These are phyloP conservation scores for Rhododendron vialii DNA, from an alignment of 148 eudicot species.

Conservation along the genomic window DNA sequence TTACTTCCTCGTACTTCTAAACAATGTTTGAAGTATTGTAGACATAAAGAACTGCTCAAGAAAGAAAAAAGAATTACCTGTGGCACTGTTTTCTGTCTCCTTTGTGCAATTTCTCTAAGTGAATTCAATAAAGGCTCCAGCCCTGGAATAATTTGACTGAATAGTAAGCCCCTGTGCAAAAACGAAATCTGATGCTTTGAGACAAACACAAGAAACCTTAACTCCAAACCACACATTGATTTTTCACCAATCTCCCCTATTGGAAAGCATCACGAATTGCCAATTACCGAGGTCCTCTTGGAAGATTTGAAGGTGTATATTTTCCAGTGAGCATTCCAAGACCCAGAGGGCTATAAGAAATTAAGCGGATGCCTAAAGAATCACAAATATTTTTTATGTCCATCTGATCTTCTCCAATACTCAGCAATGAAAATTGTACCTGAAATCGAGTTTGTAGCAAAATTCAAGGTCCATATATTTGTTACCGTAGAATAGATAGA, in stretches of 20 bases:
- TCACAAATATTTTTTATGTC: slow-evolving; percentile 75
- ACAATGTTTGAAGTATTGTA: neutral
- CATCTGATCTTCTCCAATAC: slow-evolving; percentile 82
- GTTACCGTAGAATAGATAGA: neutral
- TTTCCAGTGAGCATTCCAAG: slow-evolving; percentile 99
- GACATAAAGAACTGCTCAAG: neutral
- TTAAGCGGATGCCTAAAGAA: slow-evolving; percentile 65
- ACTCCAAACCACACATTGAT: neutral
- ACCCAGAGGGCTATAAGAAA: slow-evolving; percentile 86
- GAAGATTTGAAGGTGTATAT: slow-evolving; percentile 63
- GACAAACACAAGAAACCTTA: neutral
- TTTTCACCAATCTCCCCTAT: neutral
- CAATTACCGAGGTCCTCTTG: slow-evolving; percentile 75
- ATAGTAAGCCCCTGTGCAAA: slow-evolving; percentile 63
- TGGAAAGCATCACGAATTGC: neutral
- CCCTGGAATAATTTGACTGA: slow-evolving; percentile 82
- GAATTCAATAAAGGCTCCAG: slow-evolving; percentile 68
- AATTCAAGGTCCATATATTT: neutral
- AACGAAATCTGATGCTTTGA: neutral
- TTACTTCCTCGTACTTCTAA: neutral
- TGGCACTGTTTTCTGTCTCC: slow-evolving; percentile 64
- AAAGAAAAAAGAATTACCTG: slow-evolving; percentile 43
- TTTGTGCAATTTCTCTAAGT: slow-evolving; percentile 55
- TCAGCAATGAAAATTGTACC: slow-evolving; percentile 89
- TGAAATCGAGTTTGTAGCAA: slow-evolving; percentile 15